These are phyloP conservation scores for Cladophialophora psammophila DNA, from an alignment of 2,329 filamentous ascomycete species.

Conservation along the genomic window DNA sequence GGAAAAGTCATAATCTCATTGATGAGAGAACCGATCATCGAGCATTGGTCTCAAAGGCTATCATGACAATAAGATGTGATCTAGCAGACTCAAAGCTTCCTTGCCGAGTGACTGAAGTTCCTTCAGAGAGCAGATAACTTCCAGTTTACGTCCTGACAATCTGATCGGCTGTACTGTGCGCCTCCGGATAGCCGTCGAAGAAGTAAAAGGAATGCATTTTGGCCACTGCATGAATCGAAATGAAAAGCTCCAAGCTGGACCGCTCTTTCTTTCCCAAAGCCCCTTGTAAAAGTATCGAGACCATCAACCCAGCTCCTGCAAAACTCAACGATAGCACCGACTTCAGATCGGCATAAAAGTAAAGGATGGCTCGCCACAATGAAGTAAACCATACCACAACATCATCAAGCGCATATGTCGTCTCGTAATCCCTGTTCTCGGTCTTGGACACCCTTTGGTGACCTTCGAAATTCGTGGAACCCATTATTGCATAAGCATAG, in stretches of 20 bases:
- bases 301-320: background rate
- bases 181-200: too few species aligned
- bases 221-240: background rate
- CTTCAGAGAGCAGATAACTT: too few species aligned
- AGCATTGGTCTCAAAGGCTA: too few species aligned
- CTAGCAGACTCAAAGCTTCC: too few species aligned
- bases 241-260: background rate
- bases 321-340: background rate
- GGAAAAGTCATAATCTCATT: too few species aligned
- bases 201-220: too few species aligned
- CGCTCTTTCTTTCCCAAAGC: background rate
- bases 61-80: too few species aligned
- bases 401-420: conserved; percentile 15
- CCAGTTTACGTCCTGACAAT: too few species aligned
- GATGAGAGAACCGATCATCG: too few species aligned
- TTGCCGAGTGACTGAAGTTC: too few species aligned
- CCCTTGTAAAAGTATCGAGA: background rate
- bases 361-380: conserved; percentile 1
- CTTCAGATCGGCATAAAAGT: background rate
- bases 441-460: conserved; percentile 5
- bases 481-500: conserved; percentile 13
- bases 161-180: too few species aligned
- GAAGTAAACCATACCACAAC: conserved; percentile 6
- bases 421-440: conserved; percentile 26
- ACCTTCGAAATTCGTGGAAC: conserved; percentile 4